phyloP scores from a whole-genome alignment of 106 monocot genomes.

The Iris macrosiphon region DNA sequence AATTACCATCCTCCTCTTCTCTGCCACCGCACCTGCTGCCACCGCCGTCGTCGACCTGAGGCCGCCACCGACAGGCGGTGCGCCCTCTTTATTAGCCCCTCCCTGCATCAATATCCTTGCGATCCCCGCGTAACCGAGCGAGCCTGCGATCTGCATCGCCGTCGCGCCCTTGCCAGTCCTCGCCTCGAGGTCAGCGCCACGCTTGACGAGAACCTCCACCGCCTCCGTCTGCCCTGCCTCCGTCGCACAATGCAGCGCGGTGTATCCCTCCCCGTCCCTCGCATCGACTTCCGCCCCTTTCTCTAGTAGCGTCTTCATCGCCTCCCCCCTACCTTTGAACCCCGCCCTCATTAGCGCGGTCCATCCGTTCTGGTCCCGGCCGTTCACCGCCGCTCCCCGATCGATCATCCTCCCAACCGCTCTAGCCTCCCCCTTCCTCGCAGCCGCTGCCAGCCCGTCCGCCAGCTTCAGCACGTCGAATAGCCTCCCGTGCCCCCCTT shows the following conservation, averaged over 20 bases:
- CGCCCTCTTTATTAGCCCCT: neutral
- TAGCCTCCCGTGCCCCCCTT: conserved; percentile 24
- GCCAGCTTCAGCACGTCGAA: conserved; percentile 25
- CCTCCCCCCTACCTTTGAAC: conserved; percentile 41
- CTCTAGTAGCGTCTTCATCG: conserved; percentile 23
- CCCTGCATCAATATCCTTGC: conserved; percentile 14
- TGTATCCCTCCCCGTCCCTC: conserved; percentile 42
- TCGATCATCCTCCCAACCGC: conserved; percentile 15
- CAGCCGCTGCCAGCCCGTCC: conserved; percentile 22
- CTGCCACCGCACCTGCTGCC: neutral
- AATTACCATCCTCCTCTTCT: conserved; percentile 1
- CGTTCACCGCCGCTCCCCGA: conserved; percentile 27
- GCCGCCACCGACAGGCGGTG: neutral
- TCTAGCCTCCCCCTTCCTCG: conserved; percentile 34
- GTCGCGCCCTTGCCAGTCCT: conserved; percentile 29
- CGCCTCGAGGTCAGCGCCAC: conserved; percentile 29
- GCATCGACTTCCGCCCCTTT: conserved; percentile 35
- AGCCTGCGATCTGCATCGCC: conserved; percentile 26
- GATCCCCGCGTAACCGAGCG: conserved; percentile 30
- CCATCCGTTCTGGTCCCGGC: conserved; percentile 49
- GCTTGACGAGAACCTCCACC: conserved; percentile 34
- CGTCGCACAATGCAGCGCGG: conserved; percentile 49
- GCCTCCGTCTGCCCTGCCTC: conserved; percentile 41
- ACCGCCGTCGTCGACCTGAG: no score
- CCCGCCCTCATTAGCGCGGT: conserved; percentile 50